Percentiles rank a stretch among this genome's conserved stretches.
Evolutionary conservation across 352 stramenopile genomes (phyloP).

Genomic region (Saprolegnia diclina): DNA sequence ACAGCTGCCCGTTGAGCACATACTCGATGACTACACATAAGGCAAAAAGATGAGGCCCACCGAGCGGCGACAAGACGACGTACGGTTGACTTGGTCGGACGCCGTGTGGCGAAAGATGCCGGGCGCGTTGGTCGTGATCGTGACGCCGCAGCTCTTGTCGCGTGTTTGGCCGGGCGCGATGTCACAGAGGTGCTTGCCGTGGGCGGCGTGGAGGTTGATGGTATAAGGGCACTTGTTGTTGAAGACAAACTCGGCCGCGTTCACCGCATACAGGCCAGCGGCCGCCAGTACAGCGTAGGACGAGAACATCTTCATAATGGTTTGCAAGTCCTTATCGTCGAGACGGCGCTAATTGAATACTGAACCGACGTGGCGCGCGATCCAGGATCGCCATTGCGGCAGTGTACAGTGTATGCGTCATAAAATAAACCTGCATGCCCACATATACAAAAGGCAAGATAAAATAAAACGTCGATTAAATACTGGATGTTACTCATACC

Average conservation of each 20-base stretch:
- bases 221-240: conserved; percentile 24
- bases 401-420: too few relatives aligned
- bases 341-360: too few relatives aligned
- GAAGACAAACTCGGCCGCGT: conserved; percentile 20
- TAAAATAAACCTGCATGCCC: too few relatives aligned
- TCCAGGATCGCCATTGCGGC: too few relatives aligned
- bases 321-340: too few relatives aligned
- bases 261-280: not conserved
- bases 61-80: not conserved
- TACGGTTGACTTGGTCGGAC: conserved; percentile 25
- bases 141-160: conserved; percentile 12
- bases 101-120: conserved; percentile 19
- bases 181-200: conserved; percentile 19
- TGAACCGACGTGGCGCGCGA: too few relatives aligned
- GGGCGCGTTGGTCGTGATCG: not conserved
- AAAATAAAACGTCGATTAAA: too few relatives aligned
- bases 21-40: conserved; percentile 28
- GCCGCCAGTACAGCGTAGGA: not conserved
- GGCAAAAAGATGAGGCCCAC: not conserved
- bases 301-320: too few relatives aligned
- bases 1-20: conserved; percentile 27
- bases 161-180: not conserved
- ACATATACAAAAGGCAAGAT: too few relatives aligned
- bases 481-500: too few relatives aligned
- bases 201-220: conserved; percentile 21